Base-by-base conservation (phyloP, 1,284 basidiomycete genomes). In the Tremellales sp. region DNA sequence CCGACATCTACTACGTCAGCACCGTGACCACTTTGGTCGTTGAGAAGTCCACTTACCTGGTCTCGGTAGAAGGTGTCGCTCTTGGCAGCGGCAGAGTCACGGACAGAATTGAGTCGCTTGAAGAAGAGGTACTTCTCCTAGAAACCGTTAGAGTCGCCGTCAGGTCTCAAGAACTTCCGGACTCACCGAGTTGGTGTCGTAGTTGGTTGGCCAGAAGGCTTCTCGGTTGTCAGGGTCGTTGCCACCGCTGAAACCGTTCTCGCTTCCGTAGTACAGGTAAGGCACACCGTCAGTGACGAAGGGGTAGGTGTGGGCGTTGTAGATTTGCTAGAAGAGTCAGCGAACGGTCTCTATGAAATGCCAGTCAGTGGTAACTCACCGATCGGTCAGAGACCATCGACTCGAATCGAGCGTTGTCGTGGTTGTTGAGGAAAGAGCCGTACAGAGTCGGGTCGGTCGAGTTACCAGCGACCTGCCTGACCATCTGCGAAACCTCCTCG, bases 51-150 rank as follows among this genome's bases (percentile, higher is more conserved):
- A 52, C 57, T 46, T 29, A 57, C 60, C 37, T 61, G 82, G 22
- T 76, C 79, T 54, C 82, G 73, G 72, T 83, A 87, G 51, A 76
- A 75, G 35, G 65, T 54, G 40, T 40, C 42, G 47, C 65, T 67
- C 73, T 79, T 46, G 73, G 71, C 39, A 60, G 64, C 56, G 76
- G 84, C 84, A 4, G 77, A 76, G 56, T 82, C 81, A 39, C 86
- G 77, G 3, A 80, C 83, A 13, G 73, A 76, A 62, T 86, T 88
- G 35, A 88, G 74, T 3, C 77, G 68, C 42, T 70, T 77, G 49
- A 84, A 77, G 64, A 80, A 80, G 36, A 70, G 62, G 48, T 85
- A 81, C 56, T 84, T 76, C 2, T 79, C 75, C 51, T 58, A 41
- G 3, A 11, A 42, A 24, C 22, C 21, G 21, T 13, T 24, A n/a